Base-by-base conservation (phyloP, 352 stramenopile genomes). In the Pythium apleroticum region DNA sequence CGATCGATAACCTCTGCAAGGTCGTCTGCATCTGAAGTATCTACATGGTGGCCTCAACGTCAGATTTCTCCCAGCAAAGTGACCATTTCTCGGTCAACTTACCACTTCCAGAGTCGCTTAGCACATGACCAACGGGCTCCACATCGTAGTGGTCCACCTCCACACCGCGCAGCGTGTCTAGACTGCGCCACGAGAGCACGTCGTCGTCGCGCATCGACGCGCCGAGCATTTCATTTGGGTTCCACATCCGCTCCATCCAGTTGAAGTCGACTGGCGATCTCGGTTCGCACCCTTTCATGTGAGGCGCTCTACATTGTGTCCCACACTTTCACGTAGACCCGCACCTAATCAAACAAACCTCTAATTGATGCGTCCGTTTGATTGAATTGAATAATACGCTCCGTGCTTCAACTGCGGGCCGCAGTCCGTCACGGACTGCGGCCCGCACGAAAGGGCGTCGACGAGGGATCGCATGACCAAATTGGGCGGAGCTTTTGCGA, bases 101-200 rank as follows among this genome's bases (percentile, higher is more conserved):
- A 66, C 64, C 54, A 25, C 58, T 66, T 20, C 43, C 28, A 20
- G 43, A 66, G 28, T 72, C 66, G 43, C 66, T 71, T 27, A 59
- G 19, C 4, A 4, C 60, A 31, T 65, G 41, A 9, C n/a, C 14
- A 8, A 60, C 22, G 1, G 35, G 20, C 15, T 69, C 46, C 7
- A 24, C 6, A 24, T 61, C 43, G 11, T 25, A 27, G 4, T 17
- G 14, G 19, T 57, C 46, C 15, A 24, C 35, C 1, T 75, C 65
- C 0, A 55, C 24, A 10, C 56, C 52, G 8, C 64, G 65, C 31
- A 63, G 41, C 11, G 72, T 75, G 53, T 77, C 72, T 2, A 80
- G 62, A 60, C 71, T 80, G 43, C 71, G 71, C 73, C 71, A 80
- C 31, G 73, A 80, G 61, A 80, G 60, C 65, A 72, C 35, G 30